phyloP scores from a whole-genome alignment of 2,329 filamentous ascomycete genomes.

The Trichoderma sp. region DNA sequence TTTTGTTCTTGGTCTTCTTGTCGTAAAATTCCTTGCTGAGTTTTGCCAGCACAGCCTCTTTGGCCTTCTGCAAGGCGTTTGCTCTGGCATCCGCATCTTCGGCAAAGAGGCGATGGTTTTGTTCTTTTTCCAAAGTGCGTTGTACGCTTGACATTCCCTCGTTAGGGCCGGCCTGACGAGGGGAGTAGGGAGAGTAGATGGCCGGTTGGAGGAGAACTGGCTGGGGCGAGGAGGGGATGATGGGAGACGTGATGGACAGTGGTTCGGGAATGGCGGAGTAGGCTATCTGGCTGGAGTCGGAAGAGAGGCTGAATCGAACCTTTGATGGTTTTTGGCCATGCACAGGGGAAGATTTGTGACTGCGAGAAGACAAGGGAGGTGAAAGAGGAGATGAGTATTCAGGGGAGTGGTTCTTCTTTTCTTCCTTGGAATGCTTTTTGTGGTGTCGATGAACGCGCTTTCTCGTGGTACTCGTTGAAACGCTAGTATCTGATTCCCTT shows the following conservation, averaged over 20 bases:
- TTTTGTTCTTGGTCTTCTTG: constrained; percentile 40
- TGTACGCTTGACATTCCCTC: constrained; percentile 61
- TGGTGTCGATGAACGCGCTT: constrained; percentile 44
- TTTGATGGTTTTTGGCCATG: constrained; percentile 36
- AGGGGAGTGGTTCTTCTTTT: constrained; percentile 32
- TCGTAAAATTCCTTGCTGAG: constrained; percentile 56
- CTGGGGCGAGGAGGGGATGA: constrained; percentile 53
- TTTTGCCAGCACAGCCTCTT: constrained; percentile 63
- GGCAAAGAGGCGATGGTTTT: constrained; percentile 58
- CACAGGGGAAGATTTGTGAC: constrained; percentile 32
- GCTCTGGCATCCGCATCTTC: constrained; percentile 60
- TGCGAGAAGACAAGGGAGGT: constrained; percentile 13
- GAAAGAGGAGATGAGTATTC: constrained; percentile 19
- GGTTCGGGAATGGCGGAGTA: constrained; percentile 39
- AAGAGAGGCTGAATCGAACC: constrained; percentile 34
- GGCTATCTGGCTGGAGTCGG: constrained; percentile 35
- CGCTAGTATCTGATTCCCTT: constrained; percentile 41
- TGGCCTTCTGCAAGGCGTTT: constrained; percentile 61
- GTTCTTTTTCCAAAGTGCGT: constrained; percentile 61
- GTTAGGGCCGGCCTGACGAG: constrained; percentile 36
- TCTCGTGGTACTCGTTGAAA: constrained; percentile 56
- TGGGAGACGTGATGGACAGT: constrained; percentile 50
- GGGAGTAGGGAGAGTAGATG: constrained; percentile 55
- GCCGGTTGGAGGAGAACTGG: constrained; percentile 61
- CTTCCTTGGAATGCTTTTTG: constrained; percentile 43